Base-by-base conservation (phyloP, 2,329 filamentous ascomycete genomes). In the Chalaropsis ovoidea region DNA sequence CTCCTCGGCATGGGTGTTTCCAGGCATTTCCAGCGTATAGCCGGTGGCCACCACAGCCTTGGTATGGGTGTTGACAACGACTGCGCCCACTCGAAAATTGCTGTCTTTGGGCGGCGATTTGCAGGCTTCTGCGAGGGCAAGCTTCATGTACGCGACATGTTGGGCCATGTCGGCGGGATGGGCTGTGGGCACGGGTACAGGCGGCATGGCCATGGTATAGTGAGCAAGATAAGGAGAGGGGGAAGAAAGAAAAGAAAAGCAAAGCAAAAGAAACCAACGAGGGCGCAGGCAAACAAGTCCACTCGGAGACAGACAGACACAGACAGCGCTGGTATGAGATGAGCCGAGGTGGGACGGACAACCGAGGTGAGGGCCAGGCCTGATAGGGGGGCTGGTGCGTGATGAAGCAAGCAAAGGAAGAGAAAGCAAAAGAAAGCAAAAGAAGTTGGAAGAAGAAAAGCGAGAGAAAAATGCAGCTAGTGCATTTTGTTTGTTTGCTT, bases 1-100 rank as follows among this genome's bases (percentile, higher is more conserved):
- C 77, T 99, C 91, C 74, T 99, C 94, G 2, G 94, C 94, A 73
- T 99, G 94, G 0, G 94, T 97, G 77, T 99, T 99, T 52, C 93
- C 94, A 0, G 85, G 81, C 3, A 92, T 84, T 75, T 99, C 93
- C 67, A 96, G 81, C 0, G 94, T 96, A 77, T 93, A 97, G 65
- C 94, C 93, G 1, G 89, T 89, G 0, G 88, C 83, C 35, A 95
- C 79, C 67, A 95, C 78, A 31, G 76, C 73, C 70, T 85, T 80
- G 43, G 77, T 80, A 52, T 76, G 75, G 15, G 79, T 74, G 67
- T 85, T 80, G 22, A 94, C 81, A 47, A 97, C 80, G n/a, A 96
- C 75, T n/a, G 94, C 94, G 52, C 94, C 94, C 24, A 99, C 92
- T 67, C 93, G 85, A 78, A 91, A 99, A 75, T 97, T 97, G 63